These are phyloP conservation scores for Dictyostelium purpureum DNA, from an alignment of 78 protist genomes.

Conservation along the genomic window DNA sequence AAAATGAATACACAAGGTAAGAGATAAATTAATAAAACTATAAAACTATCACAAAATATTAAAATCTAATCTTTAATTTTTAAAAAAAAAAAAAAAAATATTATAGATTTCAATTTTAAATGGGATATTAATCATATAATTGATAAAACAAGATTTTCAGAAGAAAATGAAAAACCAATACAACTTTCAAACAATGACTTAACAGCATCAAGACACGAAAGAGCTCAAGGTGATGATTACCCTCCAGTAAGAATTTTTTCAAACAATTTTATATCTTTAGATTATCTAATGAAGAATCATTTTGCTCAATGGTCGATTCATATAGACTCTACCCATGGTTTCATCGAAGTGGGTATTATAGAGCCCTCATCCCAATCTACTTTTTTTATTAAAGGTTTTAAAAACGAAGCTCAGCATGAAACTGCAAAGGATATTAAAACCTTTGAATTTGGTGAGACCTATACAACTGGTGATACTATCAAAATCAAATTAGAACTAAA, in stretches of 20 bases:
- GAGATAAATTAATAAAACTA: too few relatives aligned
- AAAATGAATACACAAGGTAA: too few relatives aligned
- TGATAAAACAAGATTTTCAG: constrained; percentile 39
- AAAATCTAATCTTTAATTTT: too few relatives aligned
- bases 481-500: neutral
- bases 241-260: constrained; percentile 53
- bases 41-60: too few relatives aligned
- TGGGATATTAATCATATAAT: neutral
- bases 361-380: neutral
- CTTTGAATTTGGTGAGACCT: constrained; percentile 15
- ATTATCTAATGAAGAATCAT: too few relatives aligned
- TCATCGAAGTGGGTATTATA: constrained; percentile 35
- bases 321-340: neutral
- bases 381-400: constrained; percentile 1
- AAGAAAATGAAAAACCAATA: neutral
- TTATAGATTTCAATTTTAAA: too few relatives aligned
- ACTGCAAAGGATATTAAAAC: neutral
- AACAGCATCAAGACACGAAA: constrained; percentile 39
- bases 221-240: constrained; percentile 48
- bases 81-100: too few relatives aligned
- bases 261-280: too few relatives aligned
- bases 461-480: neutral
- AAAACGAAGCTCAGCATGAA: constrained; percentile 21
- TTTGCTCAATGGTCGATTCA: constrained; percentile 22
- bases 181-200: neutral